Conservation (phyloP, 2,329 filamentous ascomycete genomes). For the Pleomassaria siparia region DNA sequence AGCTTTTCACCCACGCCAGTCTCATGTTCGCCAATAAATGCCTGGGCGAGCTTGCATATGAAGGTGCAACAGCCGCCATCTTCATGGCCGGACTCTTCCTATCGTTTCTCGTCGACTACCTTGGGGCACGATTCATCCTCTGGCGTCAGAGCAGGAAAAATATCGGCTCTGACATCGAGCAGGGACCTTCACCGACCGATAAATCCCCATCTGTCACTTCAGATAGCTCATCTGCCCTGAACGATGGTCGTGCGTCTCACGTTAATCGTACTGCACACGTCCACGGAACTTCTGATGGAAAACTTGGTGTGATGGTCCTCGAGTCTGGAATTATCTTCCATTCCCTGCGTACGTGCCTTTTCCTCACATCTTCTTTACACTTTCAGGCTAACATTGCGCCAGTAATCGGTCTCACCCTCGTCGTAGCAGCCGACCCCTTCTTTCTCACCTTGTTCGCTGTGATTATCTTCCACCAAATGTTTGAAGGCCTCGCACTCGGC, state of each 20-base stretch:
- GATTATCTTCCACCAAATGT: slow-evolving; percentile 77
- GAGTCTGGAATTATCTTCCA: slow-evolving; percentile 77
- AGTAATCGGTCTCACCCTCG: slow-evolving; percentile 66
- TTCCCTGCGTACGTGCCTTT: slow-evolving; percentile 58
- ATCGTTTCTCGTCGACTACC: slow-evolving; percentile 71
- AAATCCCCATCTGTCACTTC: slow-evolving; percentile 14
- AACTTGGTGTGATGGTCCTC: slow-evolving; percentile 67
- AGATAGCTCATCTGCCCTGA: slow-evolving; percentile 9
- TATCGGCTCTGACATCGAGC: slow-evolving; percentile 2
- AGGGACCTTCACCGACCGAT: slow-evolving; percentile 17
- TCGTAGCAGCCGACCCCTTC: slow-evolving; percentile 53
- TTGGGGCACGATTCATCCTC: slow-evolving; percentile 61
- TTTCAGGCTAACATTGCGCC: not conserved
- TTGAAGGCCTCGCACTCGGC: slow-evolving; percentile 74
- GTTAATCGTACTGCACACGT: slow-evolving; percentile 12
- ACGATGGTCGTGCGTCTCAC: slow-evolving; percentile 9
- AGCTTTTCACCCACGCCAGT: slow-evolving; percentile 72
- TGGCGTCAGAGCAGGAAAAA: slow-evolving; percentile 31
- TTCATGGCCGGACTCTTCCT: slow-evolving; percentile 74
- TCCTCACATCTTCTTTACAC: not conserved
- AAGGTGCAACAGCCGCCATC: slow-evolving; percentile 69
- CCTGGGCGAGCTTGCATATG: slow-evolving; percentile 65
- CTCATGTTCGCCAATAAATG: slow-evolving; percentile 74
- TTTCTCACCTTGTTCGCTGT: slow-evolving; percentile 60
- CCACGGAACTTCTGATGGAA: slow-evolving; percentile 38